These are phyloP conservation scores for Acacia confusa DNA, from an alignment of 306 rosid genomes.

Conservation along the genomic window DNA sequence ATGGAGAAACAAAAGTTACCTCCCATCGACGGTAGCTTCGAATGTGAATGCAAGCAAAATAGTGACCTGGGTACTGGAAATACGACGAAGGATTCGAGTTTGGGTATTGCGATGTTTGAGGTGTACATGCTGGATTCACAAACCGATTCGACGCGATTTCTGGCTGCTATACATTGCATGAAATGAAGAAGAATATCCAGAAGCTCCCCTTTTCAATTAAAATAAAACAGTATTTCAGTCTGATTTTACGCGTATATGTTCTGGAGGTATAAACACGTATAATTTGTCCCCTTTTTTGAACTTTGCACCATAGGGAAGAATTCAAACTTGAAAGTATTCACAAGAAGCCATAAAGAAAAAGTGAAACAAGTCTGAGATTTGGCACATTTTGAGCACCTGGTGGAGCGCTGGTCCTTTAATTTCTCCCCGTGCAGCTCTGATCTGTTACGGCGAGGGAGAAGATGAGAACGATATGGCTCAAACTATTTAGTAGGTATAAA, in stretches of 20 bases:
- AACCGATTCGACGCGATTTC: constrained; percentile 41
- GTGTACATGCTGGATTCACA: constrained; percentile 58
- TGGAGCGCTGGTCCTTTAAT: too few relatives aligned
- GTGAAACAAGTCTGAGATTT: too few relatives aligned
- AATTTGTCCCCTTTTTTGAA: not conserved
- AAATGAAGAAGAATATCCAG: not conserved
- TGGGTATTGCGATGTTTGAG: constrained; percentile 59
- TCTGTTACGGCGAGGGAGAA: too few relatives aligned
- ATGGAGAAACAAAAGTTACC: constrained; percentile 34
- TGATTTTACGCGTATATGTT: not conserved
- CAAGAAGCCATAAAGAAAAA: not conserved
- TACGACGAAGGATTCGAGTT: constrained; percentile 35
- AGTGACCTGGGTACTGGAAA: constrained; percentile 43
- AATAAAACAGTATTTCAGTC: not conserved
- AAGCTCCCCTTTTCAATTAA: constrained; percentile 18
- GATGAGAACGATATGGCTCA: too few relatives aligned
- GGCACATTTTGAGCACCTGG: too few relatives aligned
- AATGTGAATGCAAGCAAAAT: constrained; percentile 47
- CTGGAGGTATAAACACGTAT: not conserved
- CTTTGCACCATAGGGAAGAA: not conserved
- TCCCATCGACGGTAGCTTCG: constrained; percentile 70
- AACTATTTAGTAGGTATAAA: too few relatives aligned
- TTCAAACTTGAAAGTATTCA: not conserved
- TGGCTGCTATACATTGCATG: not conserved
- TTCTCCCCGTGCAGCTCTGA: too few relatives aligned